Conservation (phyloP, 202 grass and related monocot genomes). For the Dendrocalamus latiflorus region DNA sequence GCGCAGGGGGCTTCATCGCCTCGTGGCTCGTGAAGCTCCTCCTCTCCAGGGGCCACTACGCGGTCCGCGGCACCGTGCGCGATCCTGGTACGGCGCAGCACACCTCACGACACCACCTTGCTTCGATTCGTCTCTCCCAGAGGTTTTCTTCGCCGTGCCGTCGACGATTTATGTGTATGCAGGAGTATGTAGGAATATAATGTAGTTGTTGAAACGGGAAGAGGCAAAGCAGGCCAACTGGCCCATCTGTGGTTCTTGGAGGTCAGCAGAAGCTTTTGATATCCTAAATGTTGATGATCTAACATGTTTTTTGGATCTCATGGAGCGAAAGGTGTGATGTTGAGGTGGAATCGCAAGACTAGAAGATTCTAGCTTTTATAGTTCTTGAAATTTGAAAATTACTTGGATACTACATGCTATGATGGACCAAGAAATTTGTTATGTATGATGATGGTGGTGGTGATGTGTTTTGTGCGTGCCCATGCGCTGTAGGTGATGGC, state of each 20-base stretch:
- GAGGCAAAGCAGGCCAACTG: not conserved
- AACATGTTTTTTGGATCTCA: not conserved
- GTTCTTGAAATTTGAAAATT: not conserved
- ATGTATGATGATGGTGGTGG: not conserved
- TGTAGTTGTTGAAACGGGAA: no score
- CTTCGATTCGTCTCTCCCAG: not conserved
- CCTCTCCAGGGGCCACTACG: constrained; percentile 37
- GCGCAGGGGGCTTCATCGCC: constrained; percentile 50
- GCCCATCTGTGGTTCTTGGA: not conserved
- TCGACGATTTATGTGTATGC: not conserved
- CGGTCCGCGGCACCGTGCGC: constrained; percentile 51
- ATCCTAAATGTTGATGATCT: not conserved
- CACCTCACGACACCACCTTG: not conserved
- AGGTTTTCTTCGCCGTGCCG: not conserved
- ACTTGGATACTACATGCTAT: not conserved
- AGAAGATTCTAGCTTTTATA: not conserved
- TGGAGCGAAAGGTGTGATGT: not conserved
- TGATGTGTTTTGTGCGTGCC: not conserved
- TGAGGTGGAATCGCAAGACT: not conserved
- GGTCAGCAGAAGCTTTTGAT: not conserved
- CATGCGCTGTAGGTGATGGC: constrained; percentile 32
- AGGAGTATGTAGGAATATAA: not conserved
- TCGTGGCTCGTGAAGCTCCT: constrained; percentile 59
- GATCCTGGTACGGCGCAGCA: constrained; percentile 27
- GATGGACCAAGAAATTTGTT: not conserved